Conservation (phyloP, 345 rosid genomes). For the Barbarea vulgaris region DNA sequence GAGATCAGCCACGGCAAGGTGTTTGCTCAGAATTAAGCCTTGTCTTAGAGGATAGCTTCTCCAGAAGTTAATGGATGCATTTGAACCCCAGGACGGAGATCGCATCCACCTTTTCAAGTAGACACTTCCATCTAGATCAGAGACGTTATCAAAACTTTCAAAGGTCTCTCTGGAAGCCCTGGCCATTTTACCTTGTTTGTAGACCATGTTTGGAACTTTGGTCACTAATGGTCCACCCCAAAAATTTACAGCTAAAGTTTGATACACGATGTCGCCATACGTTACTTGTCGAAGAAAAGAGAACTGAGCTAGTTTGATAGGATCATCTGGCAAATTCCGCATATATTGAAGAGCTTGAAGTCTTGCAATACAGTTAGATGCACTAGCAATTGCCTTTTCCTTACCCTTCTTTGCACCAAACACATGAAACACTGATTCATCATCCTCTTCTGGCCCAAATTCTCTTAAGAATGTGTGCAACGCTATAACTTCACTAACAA, state of each 20-base stretch:
- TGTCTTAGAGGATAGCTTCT: slow-evolving; percentile 55
- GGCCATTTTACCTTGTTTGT: slow-evolving; percentile 40
- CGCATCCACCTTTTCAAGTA: slow-evolving; percentile 90
- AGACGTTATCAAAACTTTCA: slow-evolving; percentile 56
- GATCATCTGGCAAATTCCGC: slow-evolving; percentile 84
- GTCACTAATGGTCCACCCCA: slow-evolving; percentile 88
- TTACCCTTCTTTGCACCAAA: slow-evolving; percentile 84
- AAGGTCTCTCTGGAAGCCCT: slow-evolving; percentile 47
- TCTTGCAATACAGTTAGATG: slow-evolving; percentile 74
- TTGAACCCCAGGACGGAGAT: slow-evolving; percentile 85
- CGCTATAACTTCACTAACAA: slow-evolving; percentile 76
- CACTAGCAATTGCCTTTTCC: slow-evolving; percentile 67
- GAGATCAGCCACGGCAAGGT: slow-evolving; percentile 76
- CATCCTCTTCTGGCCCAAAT: slow-evolving; percentile 74
- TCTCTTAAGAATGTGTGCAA: slow-evolving; percentile 74
- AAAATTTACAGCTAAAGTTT: slow-evolving; percentile 79
- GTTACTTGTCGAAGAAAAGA: slow-evolving; percentile 83
- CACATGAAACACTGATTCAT: slow-evolving; percentile 59
- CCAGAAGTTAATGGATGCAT: slow-evolving; percentile 78
- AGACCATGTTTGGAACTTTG: slow-evolving; percentile 49
- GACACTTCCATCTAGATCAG: slow-evolving; percentile 89
- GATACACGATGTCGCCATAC: slow-evolving; percentile 72
- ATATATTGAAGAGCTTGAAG: slow-evolving; percentile 88
- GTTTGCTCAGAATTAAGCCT: slow-evolving; percentile 76
- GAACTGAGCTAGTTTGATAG: slow-evolving; percentile 80